phyloP scores from a whole-genome alignment of 495 filamentous ascomycete species.

The Hyphodiscus hymeniophilus region DNA sequence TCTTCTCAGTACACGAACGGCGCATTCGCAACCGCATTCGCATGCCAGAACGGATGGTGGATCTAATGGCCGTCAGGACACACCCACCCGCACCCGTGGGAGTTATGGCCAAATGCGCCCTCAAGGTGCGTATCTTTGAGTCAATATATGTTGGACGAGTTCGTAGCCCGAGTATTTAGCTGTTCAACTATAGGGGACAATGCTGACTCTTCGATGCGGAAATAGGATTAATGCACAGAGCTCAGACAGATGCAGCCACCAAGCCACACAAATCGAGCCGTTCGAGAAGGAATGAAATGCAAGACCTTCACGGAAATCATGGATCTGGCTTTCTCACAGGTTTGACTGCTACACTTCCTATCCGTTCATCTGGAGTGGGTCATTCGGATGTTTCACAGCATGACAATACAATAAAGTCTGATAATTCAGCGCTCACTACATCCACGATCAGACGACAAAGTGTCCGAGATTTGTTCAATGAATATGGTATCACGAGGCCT shows the following conservation, averaged over 20 bases:
- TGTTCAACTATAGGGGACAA: slow-evolving; percentile 9
- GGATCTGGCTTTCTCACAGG: no score
- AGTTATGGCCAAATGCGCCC: slow-evolving; percentile 6
- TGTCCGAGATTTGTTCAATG: slow-evolving; percentile 20
- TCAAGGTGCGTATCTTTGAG: not conserved
- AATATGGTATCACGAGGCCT: slow-evolving; percentile 21
- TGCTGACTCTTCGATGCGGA: no score
- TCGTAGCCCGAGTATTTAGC: slow-evolving; percentile 1
- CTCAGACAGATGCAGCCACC: no score
- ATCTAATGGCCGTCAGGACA: no score
- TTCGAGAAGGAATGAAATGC: no score
- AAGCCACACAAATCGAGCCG: no score
- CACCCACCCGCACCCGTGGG: slow-evolving; percentile 2
- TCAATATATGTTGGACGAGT: not conserved
- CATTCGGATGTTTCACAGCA: slow-evolving; percentile 3
- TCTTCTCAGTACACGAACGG: slow-evolving; percentile 6
- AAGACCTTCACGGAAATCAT: no score
- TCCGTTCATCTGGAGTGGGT: no score
- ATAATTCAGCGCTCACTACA: slow-evolving; percentile 3
- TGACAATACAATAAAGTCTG: slow-evolving; percentile 1
- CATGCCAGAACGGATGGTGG: not conserved
- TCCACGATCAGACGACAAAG: slow-evolving; percentile 19
- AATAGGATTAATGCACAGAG: no score
- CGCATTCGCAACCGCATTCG: slow-evolving; percentile 8
- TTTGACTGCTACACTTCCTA: no score